These are phyloP conservation scores for Eimeria zaria DNA, from an alignment of 169 alveolate species.

Conservation along the genomic window DNA sequence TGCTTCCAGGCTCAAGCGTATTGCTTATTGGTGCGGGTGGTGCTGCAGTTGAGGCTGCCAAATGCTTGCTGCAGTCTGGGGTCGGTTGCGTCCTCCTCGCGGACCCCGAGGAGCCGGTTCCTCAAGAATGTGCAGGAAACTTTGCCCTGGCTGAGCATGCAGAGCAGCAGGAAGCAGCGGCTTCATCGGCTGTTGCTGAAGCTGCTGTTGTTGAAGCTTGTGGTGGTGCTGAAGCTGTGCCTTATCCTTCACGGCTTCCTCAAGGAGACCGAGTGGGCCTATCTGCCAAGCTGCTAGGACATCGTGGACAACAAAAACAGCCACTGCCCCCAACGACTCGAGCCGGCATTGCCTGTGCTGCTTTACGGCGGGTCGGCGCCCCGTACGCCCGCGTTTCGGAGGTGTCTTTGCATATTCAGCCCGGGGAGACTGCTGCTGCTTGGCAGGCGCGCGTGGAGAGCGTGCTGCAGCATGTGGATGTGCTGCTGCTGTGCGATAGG, in stretches of 20 bases:
- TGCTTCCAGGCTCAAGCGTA: slow-evolving; percentile 68
- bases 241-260: background rate
- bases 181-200: background rate
- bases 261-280: background rate
- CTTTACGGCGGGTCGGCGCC: slow-evolving; percentile 43
- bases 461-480: slow-evolving; percentile 59
- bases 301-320: background rate
- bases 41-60: slow-evolving; percentile 85
- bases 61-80: slow-evolving; percentile 82
- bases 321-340: slow-evolving; percentile 15
- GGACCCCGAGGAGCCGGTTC: slow-evolving; percentile 52
- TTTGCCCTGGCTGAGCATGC: slow-evolving; percentile 52
- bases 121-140: slow-evolving; percentile 12
- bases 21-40: slow-evolving; percentile 81
- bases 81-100: slow-evolving; percentile 66
- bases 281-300: background rate
- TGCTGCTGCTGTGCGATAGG: slow-evolving; percentile 75
- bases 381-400: slow-evolving; percentile 73
- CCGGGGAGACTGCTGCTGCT: slow-evolving; percentile 49
- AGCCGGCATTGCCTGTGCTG: slow-evolving; percentile 72
- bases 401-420: slow-evolving; percentile 58
- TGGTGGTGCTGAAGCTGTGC: background rate
- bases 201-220: background rate
- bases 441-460: slow-evolving; percentile 55
- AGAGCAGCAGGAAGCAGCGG: slow-evolving; percentile 9